Percentiles rank a stretch among this genome's conserved stretches.
Evolutionary conservation across 306 rosid species (phyloP).

Genomic region (Mimosa bimucronata): DNA sequence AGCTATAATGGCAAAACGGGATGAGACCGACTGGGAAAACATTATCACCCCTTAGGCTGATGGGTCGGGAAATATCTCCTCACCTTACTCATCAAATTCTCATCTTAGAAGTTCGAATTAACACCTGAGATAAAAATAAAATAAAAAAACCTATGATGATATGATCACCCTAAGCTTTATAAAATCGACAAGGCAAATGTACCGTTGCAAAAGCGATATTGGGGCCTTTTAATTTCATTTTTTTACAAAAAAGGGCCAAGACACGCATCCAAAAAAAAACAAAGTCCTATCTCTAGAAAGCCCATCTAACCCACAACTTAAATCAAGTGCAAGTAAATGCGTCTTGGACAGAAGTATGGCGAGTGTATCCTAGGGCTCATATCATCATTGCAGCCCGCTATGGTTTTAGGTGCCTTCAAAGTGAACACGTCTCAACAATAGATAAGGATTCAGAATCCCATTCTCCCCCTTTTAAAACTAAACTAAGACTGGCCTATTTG

Average conservation of each 20-base stretch:
- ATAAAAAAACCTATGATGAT: no score
- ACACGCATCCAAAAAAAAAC: neutral
- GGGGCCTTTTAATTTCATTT: no score
- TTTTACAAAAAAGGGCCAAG: neutral
- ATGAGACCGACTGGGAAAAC: neutral
- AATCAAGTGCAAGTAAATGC: neutral
- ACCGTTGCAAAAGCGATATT: neutral
- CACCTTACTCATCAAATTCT: neutral
- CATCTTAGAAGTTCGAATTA: neutral
- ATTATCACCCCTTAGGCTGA: neutral
- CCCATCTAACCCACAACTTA: neutral
- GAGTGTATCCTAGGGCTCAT: neutral
- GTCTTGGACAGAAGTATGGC: constrained; percentile 9
- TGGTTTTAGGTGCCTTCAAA: neutral
- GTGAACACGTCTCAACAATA: neutral
- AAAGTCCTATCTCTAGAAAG: neutral
- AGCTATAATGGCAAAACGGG: neutral
- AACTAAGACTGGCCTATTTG: neutral
- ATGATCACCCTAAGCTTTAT: neutral
- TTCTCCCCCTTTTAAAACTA: neutral
- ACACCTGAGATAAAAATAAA: no score
- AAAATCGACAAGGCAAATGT: neutral
- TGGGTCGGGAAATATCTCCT: neutral
- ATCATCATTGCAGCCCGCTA: neutral
- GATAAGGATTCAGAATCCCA: neutral